Evolutionary conservation across 1,284 basidiomycete genomes (phyloP).

Genomic region (Omphalotus olearius): DNA sequence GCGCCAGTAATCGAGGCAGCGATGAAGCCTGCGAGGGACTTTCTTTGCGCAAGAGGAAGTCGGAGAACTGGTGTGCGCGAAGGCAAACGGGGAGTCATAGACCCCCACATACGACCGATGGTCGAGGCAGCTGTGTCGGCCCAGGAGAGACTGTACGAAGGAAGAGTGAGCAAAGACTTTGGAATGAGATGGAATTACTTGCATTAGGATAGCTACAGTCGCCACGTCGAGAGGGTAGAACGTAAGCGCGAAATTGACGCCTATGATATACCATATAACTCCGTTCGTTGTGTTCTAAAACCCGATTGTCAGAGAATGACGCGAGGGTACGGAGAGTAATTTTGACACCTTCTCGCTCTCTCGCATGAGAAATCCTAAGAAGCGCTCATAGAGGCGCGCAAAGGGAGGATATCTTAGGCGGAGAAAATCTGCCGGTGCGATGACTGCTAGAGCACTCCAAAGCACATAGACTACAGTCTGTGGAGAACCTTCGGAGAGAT

Average conservation of each 20-base stretch:
- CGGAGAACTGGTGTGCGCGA: conserved; percentile 46
- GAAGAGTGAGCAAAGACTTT: background rate
- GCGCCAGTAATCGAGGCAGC: conserved; percentile 82
- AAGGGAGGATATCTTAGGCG: conserved; percentile 71
- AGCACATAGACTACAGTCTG: conserved; percentile 62
- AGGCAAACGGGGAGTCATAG: conserved; percentile 70
- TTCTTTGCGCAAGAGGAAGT: conserved; percentile 78
- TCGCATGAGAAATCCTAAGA: conserved; percentile 89
- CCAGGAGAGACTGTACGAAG: conserved; percentile 78
- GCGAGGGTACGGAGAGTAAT: background rate
- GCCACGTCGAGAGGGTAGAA: conserved; percentile 87
- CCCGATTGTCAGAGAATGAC: background rate
- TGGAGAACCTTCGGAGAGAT: conserved; percentile 51
- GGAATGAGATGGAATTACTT: conserved; percentile 27
- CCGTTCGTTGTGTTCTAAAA: conserved; percentile 74
- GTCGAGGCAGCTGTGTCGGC: conserved; percentile 96
- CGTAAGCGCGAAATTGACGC: conserved; percentile 79
- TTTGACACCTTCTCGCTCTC: conserved; percentile 78
- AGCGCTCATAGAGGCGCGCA: conserved; percentile 72
- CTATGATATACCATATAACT: conserved; percentile 94
- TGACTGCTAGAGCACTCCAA: conserved; percentile 62
- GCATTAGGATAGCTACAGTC: conserved; percentile 86
- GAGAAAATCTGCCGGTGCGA: conserved; percentile 76
- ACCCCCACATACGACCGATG: conserved; percentile 83
- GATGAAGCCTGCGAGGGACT: conserved; percentile 85